phyloP scores from a whole-genome alignment of 441 rosid genomes.

The Corymbia citriodora region DNA sequence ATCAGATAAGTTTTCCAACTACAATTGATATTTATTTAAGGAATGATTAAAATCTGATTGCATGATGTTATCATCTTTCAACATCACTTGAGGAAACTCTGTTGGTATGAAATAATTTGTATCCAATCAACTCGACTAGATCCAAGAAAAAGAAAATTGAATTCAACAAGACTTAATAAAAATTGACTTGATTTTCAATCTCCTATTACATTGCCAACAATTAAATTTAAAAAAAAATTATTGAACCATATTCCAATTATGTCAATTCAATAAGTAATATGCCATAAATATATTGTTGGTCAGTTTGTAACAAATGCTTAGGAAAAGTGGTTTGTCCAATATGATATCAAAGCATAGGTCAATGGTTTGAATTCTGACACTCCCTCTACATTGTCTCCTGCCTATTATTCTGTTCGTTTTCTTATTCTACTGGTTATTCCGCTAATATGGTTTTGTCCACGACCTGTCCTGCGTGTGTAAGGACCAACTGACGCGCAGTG shows the following conservation, averaged over 20 bases:
- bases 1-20: neutral
- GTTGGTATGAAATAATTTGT: neutral
- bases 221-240: neutral
- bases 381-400: neutral
- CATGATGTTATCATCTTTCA: neutral
- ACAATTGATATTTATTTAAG: neutral
- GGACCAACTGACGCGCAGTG: neutral
- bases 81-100: neutral
- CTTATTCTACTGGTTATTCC: no score
- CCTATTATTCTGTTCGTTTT: no score
- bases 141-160: neutral
- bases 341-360: neutral
- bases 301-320: neutral
- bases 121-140: neutral
- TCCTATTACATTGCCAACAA: neutral
- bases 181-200: neutral
- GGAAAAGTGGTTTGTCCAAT: neutral
- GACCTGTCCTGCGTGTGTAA: neutral
- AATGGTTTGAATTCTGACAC: neutral
- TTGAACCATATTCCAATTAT: neutral
- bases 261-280: neutral
- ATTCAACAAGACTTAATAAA: neutral
- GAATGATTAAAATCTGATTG: neutral
- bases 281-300: neutral
- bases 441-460: neutral